Base-by-base conservation (phyloP, 345 rosid species). In the Fremontodendron californicum region DNA sequence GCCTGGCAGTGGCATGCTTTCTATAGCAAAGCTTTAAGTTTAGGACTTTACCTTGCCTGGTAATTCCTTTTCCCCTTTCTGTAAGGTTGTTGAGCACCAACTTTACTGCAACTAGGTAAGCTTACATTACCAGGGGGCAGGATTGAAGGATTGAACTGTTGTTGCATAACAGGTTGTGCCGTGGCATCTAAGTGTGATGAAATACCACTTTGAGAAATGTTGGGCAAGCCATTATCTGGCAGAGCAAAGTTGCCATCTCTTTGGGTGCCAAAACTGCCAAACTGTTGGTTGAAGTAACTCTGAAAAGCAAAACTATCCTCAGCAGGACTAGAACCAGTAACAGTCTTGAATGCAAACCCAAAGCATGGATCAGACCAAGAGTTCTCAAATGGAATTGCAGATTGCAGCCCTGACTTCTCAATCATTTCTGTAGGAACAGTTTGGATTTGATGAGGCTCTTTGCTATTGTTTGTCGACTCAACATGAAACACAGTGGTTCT, bases 291-390 rank as follows among this genome's bases (percentile, higher is more conserved):
- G 27, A 85, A 75, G 87, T 79, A 82, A 79, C 55, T 79, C 72
- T 84, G 88, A 72, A 79, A 75, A 72, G 74, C 74, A 6, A 85
- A 78, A 77, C 81, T 78, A 35, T 84, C 84, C 21, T 84, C 86
- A 23, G 74, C 33, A 8, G 81, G 79, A 37, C 64, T 60, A 57
- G 84, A 61, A 45, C 78, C 87, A n/a, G 86, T 78, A 74, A 85
- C 79, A 60, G 90, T 88, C 85, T 86, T 88, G 81, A 82, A 85
- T 57, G 94, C 83, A 62, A 83, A 88, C 72, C 84, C 66, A 12
- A 84, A 84, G 75, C 86, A 76, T 3, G 88, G 88, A 46, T 83
- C 84, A 37, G 84, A 79, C 89, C 90, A 88, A 76, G 66, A 81
- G 51, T 79, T 84, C 31, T 58, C 78, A 37, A 55, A 77, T 27